Evolutionary conservation across 2,329 filamentous ascomycete genomes (phyloP).

Genomic region (Arthrobotrys entomopaga): DNA sequence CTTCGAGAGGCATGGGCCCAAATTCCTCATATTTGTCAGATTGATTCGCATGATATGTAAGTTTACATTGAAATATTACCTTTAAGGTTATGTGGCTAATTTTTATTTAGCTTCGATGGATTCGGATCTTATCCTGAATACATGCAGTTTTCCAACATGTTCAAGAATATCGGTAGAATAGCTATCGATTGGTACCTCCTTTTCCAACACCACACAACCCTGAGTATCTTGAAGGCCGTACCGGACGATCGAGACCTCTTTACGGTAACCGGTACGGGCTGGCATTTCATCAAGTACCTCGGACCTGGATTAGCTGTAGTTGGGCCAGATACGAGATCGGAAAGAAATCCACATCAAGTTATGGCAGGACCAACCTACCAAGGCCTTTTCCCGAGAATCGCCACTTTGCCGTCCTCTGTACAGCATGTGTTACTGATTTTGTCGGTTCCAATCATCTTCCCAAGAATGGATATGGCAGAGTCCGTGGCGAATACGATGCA

Average conservation of each 20-base stretch:
- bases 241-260: constrained; percentile 90
- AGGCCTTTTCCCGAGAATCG: constrained; percentile 94
- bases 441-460: constrained; percentile 89
- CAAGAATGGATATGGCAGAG: constrained; percentile 88
- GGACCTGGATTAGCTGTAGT: constrained; percentile 90
- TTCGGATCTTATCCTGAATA: constrained; percentile 97
- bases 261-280: constrained; percentile 94
- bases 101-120: constrained; percentile 80
- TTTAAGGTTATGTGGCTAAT: constrained; percentile 36
- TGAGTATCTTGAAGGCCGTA: constrained; percentile 90
- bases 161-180: constrained; percentile 96
- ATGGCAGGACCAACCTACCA: constrained; percentile 97
- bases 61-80: constrained; percentile 62
- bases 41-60: constrained; percentile 98
- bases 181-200: constrained; percentile 97
- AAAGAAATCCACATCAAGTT: constrained; percentile 88
- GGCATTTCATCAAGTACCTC: constrained; percentile 98
- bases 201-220: constrained; percentile 96
- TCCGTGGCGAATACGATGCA: constrained; percentile 89
- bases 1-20: constrained; percentile 95
- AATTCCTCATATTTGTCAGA: constrained; percentile 90
- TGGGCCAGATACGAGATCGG: constrained; percentile 89
- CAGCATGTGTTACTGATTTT: constrained; percentile 98
- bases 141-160: constrained; percentile 97
- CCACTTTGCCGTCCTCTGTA: constrained; percentile 86